Conservation (phyloP, 1,139 yeast genomes). For the Suhomyces atakaporum region DNA sequence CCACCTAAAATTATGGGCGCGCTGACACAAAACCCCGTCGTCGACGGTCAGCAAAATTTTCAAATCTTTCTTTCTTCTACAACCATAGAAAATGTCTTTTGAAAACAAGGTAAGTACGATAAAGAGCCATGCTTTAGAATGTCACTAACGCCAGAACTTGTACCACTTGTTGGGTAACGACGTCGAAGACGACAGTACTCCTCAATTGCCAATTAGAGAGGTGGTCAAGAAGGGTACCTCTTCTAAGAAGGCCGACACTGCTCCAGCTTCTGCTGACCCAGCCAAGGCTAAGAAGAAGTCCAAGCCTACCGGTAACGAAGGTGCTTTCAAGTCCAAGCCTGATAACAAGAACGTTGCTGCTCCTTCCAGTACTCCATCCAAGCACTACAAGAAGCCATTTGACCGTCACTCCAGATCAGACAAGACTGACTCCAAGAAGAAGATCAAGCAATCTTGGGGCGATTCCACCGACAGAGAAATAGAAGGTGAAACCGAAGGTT, state of each 20-base stretch:
- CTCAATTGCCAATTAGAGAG: constrained; percentile 63
- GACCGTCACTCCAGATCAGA: constrained; percentile 88
- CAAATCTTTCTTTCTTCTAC: no score
- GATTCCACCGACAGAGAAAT: constrained; percentile 66
- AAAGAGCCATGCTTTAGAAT: neutral
- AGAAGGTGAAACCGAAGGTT: constrained; percentile 67
- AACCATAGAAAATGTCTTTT: constrained; percentile 40
- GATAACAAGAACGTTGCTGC: constrained; percentile 72
- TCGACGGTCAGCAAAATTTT: constrained; percentile 24
- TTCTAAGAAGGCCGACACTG: constrained; percentile 83
- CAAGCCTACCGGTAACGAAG: constrained; percentile 83
- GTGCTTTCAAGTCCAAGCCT: constrained; percentile 74
- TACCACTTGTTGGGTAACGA: constrained; percentile 67
- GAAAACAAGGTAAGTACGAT: constrained; percentile 55
- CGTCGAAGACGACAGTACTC: constrained; percentile 68
- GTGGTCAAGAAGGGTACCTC: constrained; percentile 81
- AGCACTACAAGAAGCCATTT: constrained; percentile 63
- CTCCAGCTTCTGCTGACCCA: constrained; percentile 83
- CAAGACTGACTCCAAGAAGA: constrained; percentile 83
- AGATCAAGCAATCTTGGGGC: constrained; percentile 80
- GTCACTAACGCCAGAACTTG: constrained; percentile 39
- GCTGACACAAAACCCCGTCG: constrained; percentile 15
- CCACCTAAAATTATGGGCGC: no score
- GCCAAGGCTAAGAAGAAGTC: constrained; percentile 76
- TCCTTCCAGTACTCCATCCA: constrained; percentile 53